Evolutionary conservation across 352 stramenopile species (phyloP), one percentile per base, ranked within the genome.

Genomic region (Phytopythium boreale): DNA sequence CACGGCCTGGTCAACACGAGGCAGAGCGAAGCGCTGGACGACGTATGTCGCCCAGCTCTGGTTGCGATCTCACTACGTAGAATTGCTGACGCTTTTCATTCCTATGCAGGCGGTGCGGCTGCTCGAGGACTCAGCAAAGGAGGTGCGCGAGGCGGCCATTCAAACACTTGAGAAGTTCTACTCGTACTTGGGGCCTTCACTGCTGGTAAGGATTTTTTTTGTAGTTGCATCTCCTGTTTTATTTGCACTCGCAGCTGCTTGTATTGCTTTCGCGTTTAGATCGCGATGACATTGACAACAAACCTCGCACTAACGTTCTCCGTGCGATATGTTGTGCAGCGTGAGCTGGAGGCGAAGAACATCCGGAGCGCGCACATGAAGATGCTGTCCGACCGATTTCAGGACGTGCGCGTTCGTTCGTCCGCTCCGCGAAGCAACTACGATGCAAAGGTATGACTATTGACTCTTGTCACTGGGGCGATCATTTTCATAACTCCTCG

Each of bases 91-190:
- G 14, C 20, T 69, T 7, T 60, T 26, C 22, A 34, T 27, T 26
- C 24, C 67, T 31, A 52, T 77, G 14, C 31, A 89, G 80, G 77
- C 87, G 37, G 62, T 95, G 26, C 74, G 76, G 26, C 57, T 92
- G 11, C 67, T 95, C 0, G 84, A 94, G 68, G 87, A 95, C 62
- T 92, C 87, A 34, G 77, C 85, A 0, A 95, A 95, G 59, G 84
- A 95, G 75, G 87, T 95, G 60, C 85, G 87, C 19, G 71, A 92
- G n/a, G 69, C 85, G 3, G 80, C 80, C 8, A 82, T 95, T 47
- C 71, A 68, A 17, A 74, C 82, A 7, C 62, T 95, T n/a, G 81
- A 88, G 55, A 82, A 82, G 29, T 86, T 95, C 60, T 95, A 93
- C 70, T 64, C 73, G 9, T 72, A 86, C 59, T 76, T 90, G 39